Conservation (phyloP, 129 eudicot genomes). For the Saposhnikovia divaricata region DNA sequence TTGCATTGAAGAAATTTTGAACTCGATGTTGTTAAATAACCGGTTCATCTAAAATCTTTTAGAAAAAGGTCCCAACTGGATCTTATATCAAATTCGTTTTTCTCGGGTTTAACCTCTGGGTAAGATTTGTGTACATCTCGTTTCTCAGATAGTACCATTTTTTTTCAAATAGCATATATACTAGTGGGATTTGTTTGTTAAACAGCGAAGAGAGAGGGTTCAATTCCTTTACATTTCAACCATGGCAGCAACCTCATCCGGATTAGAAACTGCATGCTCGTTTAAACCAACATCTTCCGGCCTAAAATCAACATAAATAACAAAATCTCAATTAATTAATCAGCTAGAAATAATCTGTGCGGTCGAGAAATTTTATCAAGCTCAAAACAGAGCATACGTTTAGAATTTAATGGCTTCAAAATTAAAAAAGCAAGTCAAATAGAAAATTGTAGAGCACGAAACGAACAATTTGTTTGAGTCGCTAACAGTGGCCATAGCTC, state of each 20-base stretch:
- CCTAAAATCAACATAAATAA: conserved; percentile 12
- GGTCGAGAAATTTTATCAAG: too few relatives aligned
- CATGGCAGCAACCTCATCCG: conserved; percentile 48
- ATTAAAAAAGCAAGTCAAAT: neutral
- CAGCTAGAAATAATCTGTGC: neutral
- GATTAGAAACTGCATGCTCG: conserved; percentile 47
- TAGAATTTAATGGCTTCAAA: too few relatives aligned
- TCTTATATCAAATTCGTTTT: too few relatives aligned
- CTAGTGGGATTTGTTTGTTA: neutral
- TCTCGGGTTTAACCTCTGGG: too few relatives aligned
- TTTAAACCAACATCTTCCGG: conserved; percentile 28
- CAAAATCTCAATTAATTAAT: neutral
- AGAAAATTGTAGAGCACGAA: neutral
- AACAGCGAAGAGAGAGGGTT: conserved; percentile 10
- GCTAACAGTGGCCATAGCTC: conserved; percentile 9
- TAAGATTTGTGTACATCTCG: too few relatives aligned
- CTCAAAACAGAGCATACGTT: neutral
- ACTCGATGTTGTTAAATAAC: too few relatives aligned
- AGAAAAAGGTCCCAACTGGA: too few relatives aligned
- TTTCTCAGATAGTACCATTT: too few relatives aligned
- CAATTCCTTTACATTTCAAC: conserved; percentile 40
- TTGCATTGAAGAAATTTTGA: neutral
- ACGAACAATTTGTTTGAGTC: neutral
- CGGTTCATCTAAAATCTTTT: too few relatives aligned
- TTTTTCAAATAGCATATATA: too few relatives aligned